Percentiles rank a stretch among this genome's conserved stretches.
phyloP scores from a whole-genome alignment of 2,329 filamentous ascomycete species.

The Neonectria neomacrospora region DNA sequence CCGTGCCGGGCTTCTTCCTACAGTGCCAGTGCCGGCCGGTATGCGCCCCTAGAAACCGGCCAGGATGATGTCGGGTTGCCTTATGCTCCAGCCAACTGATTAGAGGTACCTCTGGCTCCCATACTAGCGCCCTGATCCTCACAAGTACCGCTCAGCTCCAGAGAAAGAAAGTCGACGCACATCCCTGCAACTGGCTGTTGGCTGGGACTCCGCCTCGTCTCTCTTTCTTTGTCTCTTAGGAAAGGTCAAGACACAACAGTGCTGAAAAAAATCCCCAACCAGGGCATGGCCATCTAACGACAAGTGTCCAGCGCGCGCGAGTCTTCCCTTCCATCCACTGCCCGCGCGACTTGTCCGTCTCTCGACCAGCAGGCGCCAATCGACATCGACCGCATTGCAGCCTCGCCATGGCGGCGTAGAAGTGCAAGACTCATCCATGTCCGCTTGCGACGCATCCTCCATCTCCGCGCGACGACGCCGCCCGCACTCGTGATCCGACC shows the following conservation, averaged over 20 bases:
- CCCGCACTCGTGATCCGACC: constrained; percentile 14
- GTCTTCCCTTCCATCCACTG: constrained; percentile 20
- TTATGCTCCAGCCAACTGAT: not conserved
- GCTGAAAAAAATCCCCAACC: constrained; percentile 16
- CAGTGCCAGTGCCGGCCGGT: constrained; percentile 11
- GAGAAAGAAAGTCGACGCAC: constrained; percentile 25
- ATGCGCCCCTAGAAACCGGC: constrained; percentile 22
- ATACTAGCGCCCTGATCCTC: constrained; percentile 5
- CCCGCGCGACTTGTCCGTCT: constrained; percentile 18
- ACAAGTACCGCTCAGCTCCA: constrained; percentile 14
- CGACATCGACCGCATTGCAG: constrained; percentile 42
- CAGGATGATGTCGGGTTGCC: constrained; percentile 15
- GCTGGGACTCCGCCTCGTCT: constrained; percentile 26
- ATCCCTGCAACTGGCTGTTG: constrained; percentile 26
- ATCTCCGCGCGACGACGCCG: constrained; percentile 40
- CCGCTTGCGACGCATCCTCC: constrained; percentile 41
- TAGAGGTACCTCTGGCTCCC: constrained; percentile 10
- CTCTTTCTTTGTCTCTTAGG: constrained; percentile 26
- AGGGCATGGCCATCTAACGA: constrained; percentile 32
- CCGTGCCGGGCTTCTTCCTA: constrained; percentile 5
- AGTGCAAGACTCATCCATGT: constrained; percentile 44
- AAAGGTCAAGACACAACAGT: constrained; percentile 28
- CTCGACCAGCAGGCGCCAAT: constrained; percentile 37
- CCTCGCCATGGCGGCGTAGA: constrained; percentile 46
- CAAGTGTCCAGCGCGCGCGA: constrained; percentile 27